phyloP scores from a whole-genome alignment of 139 green algal species.

The Protoeuglena noctilucae region DNA sequence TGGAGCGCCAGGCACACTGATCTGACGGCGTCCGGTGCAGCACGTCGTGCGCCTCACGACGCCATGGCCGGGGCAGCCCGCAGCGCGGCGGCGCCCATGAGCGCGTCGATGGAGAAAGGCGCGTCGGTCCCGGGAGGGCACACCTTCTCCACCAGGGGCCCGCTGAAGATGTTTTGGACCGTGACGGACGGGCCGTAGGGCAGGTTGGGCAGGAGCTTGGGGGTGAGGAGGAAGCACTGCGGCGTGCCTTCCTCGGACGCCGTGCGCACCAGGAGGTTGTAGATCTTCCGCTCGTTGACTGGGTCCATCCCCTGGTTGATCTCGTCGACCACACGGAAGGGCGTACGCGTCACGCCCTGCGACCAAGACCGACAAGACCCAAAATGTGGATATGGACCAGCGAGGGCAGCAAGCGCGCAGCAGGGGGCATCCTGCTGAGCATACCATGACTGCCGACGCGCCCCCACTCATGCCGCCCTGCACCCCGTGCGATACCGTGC shows the following conservation, averaged over 20 bases:
- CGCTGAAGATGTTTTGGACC: conserved; percentile 72
- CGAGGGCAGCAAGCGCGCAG: neutral
- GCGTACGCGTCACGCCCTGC: conserved; percentile 63
- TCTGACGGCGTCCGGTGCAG: too few species aligned
- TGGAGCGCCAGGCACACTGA: too few species aligned
- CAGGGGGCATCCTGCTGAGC: neutral
- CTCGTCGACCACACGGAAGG: conserved; percentile 96
- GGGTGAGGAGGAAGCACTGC: conserved; percentile 93
- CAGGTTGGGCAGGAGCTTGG: conserved; percentile 88
- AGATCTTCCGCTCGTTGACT: conserved; percentile 87
- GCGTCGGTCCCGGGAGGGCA: too few species aligned
- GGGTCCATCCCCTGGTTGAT: conserved; percentile 99
- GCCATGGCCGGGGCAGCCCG: too few species aligned
- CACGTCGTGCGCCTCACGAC: too few species aligned
- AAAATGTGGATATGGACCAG: too few species aligned
- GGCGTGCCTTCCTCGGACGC: conserved; percentile 34
- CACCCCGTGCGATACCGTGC: too few species aligned
- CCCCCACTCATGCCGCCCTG: neutral
- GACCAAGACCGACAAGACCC: too few species aligned
- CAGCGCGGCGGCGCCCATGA: too few species aligned
- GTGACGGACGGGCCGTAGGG: conserved; percentile 49
- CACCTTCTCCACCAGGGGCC: conserved; percentile 18
- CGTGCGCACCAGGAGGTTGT: conserved; percentile 62
- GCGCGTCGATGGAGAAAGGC: too few species aligned
- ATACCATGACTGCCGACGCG: neutral